Evolutionary conservation across 495 filamentous ascomycete species (phyloP).

Genomic region (Stereocaulon alpinum): DNA sequence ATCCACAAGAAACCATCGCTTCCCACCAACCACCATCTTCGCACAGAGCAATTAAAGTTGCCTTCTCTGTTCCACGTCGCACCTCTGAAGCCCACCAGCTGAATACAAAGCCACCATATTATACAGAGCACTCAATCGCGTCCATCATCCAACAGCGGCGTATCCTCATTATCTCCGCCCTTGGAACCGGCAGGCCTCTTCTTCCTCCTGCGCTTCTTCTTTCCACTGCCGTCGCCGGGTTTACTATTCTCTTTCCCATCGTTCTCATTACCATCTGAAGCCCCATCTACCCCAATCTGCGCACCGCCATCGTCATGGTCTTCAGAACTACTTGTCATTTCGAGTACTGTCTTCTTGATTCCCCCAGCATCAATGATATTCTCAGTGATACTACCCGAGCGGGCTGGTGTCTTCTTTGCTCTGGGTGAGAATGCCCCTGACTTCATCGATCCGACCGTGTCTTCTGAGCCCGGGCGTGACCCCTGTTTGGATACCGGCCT

Average conservation of each 20-base stretch:
- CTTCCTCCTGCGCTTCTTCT: slow-evolving; percentile 36
- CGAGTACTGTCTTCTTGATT: slow-evolving; percentile 74
- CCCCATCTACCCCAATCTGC: slow-evolving; percentile 11
- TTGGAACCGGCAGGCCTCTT: slow-evolving; percentile 19
- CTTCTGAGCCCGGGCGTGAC: slow-evolving; percentile 16
- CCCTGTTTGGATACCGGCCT: slow-evolving; percentile 3
- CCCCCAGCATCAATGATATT: slow-evolving; percentile 74
- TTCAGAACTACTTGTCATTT: slow-evolving; percentile 47
- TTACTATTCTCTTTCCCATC: slow-evolving; percentile 18
- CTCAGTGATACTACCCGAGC: slow-evolving; percentile 83
- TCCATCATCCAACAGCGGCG: slow-evolving; percentile 9
- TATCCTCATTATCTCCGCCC: background rate
- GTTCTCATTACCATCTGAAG: slow-evolving; percentile 24
- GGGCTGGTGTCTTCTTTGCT: slow-evolving; percentile 41
- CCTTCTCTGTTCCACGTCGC: background rate
- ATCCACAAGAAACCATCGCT: too few relatives aligned
- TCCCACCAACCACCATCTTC: too few relatives aligned
- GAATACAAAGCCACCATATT: too few relatives aligned
- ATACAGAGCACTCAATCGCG: background rate
- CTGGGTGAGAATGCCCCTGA: slow-evolving; percentile 8
- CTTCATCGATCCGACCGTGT: slow-evolving; percentile 35
- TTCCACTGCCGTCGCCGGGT: slow-evolving; percentile 20
- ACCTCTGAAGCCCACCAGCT: too few relatives aligned
- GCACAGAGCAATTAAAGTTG: too few relatives aligned
- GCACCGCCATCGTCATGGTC: slow-evolving; percentile 13